Evolutionary conservation across 116 monocot genomes (phyloP), one percentile per base, ranked within the genome.

Genomic region (Papilionanthe hybrid): DNA sequence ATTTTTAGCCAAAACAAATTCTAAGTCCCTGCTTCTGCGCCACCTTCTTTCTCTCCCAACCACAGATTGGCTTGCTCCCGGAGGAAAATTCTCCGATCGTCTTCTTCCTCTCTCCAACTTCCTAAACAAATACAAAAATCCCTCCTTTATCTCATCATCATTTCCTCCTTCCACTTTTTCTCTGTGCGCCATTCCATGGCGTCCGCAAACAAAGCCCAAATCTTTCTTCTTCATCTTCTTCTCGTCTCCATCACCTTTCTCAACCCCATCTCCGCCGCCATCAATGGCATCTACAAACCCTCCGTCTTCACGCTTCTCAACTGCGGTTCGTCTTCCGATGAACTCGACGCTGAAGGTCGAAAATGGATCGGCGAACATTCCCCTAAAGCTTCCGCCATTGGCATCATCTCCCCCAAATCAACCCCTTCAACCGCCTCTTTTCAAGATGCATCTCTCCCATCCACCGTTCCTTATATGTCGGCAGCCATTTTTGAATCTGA

Each of bases 371-470:
- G 87, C 2, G 94, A 91, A 44, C 17, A 53, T 1, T 77, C 71
- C 25, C 58, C 83, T 0, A 81, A 86, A 41, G 68, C 72, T 44
- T 79, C 79, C 12, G 29, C 83, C 7, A 41, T 81, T 30, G 84
- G 91, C 9, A 77, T 87, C 19, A 42, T 78, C 44, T 81, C 93
- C 10, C 75, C 72, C 56, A 82, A 87, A 37, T 91, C 94, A 4
- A 17, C 83, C 17, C 49, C 84, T 0, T 78, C 83, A 10, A 84
- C 76, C 17, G 89, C 93, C 13, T 29, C 66, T 0, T 87, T 48
- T 75, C 90, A 91, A 77, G 96, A 97, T 82, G 88, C 94, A 27
- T 86, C 92, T 6, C 87, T 97, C n/a, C 92, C 94, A 1, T 94
- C 92, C 2, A 9, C 83, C 10, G 79, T 91, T n/a, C 96, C 96